Conservation (phyloP, 2,329 filamentous ascomycete genomes). For the Leptodontidium sp. region DNA sequence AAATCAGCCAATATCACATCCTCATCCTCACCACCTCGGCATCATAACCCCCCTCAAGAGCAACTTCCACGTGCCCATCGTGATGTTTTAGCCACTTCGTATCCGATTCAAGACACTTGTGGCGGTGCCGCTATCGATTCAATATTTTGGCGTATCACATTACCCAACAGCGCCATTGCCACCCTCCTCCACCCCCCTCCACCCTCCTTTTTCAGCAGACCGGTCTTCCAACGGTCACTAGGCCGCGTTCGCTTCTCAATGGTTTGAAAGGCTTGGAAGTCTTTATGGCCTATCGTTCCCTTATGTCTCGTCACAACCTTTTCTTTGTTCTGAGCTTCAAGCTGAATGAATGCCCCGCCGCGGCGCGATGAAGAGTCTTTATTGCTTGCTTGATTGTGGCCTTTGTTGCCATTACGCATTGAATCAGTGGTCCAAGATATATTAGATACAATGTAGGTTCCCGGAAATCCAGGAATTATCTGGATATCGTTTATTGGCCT, state of each 20-base stretch:
- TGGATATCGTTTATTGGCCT: background rate
- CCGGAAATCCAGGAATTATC: background rate
- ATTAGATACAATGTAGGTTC: background rate
- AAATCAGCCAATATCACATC: background rate
- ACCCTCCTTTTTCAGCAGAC: background rate
- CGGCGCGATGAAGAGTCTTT: background rate
- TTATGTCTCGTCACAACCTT: conserved; percentile 4
- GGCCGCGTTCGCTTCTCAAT: background rate
- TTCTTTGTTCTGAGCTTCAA: conserved; percentile 5
- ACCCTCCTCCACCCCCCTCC: background rate
- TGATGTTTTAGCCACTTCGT: conserved; percentile 10
- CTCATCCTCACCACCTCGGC: background rate
- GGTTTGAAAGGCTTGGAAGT: background rate
- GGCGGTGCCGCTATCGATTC: background rate
- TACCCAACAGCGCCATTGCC: background rate
- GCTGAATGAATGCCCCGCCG: conserved; percentile 7
- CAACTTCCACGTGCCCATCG: background rate
- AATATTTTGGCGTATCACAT: conserved; percentile 3
- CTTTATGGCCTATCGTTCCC: background rate
- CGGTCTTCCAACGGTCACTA: conserved; percentile 7
- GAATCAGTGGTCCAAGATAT: background rate
- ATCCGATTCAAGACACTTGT: conserved; percentile 12
- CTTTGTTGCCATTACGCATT: background rate
- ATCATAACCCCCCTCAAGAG: background rate
- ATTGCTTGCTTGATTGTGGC: background rate